Evolutionary conservation across 176 grass and related monocot genomes (phyloP).

Genomic region (Ensete glaucum): DNA sequence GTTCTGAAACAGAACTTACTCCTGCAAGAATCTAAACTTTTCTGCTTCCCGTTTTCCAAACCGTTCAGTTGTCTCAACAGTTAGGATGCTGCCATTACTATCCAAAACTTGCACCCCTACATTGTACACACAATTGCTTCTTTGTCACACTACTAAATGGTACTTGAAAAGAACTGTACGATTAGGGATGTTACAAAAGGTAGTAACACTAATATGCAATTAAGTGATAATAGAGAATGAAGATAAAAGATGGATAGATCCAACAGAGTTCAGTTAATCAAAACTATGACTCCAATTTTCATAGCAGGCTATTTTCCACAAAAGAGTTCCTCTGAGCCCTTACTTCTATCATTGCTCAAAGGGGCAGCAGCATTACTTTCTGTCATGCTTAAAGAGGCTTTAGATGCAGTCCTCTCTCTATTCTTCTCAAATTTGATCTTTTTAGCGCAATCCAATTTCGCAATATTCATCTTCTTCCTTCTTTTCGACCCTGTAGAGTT

Average conservation of each 20-base stretch:
- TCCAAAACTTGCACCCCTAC: slow-evolving; percentile 31
- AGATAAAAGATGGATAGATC: neutral
- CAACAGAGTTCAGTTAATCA: neutral
- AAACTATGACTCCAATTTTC: neutral
- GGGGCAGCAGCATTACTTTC: slow-evolving; percentile 17
- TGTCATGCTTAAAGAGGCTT: neutral
- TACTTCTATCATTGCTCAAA: slow-evolving; percentile 18
- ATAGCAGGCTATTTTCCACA: neutral
- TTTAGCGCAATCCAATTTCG: slow-evolving; percentile 49
- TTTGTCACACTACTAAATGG: neutral
- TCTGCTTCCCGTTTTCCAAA: slow-evolving; percentile 67
- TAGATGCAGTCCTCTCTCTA: neutral
- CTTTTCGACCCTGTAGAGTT: slow-evolving; percentile 33
- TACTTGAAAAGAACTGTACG: neutral
- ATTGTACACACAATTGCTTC: neutral
- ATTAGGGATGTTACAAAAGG: neutral
- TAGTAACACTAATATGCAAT: neutral
- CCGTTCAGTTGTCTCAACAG: slow-evolving; percentile 53
- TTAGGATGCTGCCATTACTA: slow-evolving; percentile 29
- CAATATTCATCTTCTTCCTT: slow-evolving; percentile 66
- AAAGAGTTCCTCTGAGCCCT: neutral
- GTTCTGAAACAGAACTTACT: slow-evolving; percentile 37
- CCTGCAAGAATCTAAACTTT: slow-evolving; percentile 71
- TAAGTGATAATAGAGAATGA: neutral
- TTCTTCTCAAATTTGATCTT: slow-evolving; percentile 56